These are phyloP conservation scores for Phytophthora kernoviae DNA, from an alignment of 352 stramenopile species.

Conservation along the genomic window DNA sequence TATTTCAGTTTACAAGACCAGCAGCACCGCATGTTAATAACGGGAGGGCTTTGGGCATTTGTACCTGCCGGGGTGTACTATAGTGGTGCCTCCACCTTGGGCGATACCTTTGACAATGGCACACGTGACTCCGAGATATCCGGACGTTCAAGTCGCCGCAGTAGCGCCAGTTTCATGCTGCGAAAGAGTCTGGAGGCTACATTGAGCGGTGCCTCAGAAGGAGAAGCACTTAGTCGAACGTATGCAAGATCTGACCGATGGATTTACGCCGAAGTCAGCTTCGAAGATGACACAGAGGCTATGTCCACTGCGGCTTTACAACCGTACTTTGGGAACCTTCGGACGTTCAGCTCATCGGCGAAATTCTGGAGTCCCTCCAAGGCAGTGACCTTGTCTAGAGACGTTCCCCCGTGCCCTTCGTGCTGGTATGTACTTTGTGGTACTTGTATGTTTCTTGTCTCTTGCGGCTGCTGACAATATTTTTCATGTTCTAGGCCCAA, in stretches of 20 bases:
- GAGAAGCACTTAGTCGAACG: conserved; percentile 14
- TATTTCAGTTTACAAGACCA: conserved; percentile 13
- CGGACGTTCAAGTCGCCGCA: conserved; percentile 3
- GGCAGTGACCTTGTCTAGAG: conserved; percentile 7
- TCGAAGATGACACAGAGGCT: conserved; percentile 27
- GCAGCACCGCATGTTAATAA: conserved; percentile 7
- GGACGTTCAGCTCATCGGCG: conserved; percentile 23
- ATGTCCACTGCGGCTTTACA: conserved; percentile 26
- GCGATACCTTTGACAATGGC: not conserved
- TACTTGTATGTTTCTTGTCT: not conserved
- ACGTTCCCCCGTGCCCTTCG: conserved; percentile 32
- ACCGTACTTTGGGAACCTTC: conserved; percentile 38
- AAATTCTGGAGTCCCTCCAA: not conserved
- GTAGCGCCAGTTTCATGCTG: conserved; percentile 21
- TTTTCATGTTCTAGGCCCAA: conserved; percentile 28
- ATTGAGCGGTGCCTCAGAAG: not conserved
- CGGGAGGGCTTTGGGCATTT: conserved; percentile 28
- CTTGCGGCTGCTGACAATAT: not conserved
- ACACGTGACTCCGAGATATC: not conserved
- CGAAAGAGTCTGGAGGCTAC: conserved; percentile 14
- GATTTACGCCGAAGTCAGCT: conserved; percentile 60
- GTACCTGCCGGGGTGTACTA: conserved; percentile 27
- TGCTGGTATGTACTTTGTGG: conserved; percentile 46
- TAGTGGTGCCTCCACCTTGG: conserved; percentile 11
- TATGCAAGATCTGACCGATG: conserved; percentile 22